phyloP scores from a whole-genome alignment of 108 stramenopile genomes.

The Schizochytrium sp. region DNA sequence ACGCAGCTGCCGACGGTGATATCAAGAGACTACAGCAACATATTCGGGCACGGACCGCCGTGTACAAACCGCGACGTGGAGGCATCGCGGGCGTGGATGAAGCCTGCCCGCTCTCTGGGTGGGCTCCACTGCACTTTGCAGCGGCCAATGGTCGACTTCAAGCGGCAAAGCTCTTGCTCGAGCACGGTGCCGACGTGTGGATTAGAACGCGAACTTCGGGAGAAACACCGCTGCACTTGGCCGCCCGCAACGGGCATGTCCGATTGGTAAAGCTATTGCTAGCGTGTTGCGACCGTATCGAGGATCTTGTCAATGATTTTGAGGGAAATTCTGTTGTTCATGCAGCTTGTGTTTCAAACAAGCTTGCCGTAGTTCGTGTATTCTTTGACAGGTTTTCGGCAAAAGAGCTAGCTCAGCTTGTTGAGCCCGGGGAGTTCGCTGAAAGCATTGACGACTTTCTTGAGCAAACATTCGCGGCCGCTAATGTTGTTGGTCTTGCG shows the following conservation, averaged over 20 bases:
- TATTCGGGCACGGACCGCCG: not conserved
- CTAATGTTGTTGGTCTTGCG: too few relatives aligned
- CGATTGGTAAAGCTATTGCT: not conserved
- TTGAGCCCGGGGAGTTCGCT: not conserved
- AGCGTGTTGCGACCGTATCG: not conserved
- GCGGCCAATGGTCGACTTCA: not conserved
- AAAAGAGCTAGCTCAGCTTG: not conserved
- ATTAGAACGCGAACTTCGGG: not conserved
- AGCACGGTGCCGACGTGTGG: not conserved
- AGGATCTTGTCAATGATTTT: not conserved
- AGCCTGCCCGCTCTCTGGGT: not conserved
- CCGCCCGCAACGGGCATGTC: not conserved
- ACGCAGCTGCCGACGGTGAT: not conserved
- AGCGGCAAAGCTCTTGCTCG: not conserved
- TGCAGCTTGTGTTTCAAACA: not conserved
- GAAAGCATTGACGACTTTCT: not conserved
- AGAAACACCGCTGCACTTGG: not conserved
- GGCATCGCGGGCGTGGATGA: not conserved
- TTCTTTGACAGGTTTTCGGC: not conserved
- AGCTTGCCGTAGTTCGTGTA: not conserved
- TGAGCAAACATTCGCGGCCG: not conserved
- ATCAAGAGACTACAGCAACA: not conserved
- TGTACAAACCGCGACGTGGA: not conserved
- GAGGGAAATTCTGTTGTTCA: not conserved
- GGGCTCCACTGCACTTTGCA: not conserved